These are phyloP conservation scores for Saccharomycopsis sp. DNA, from an alignment of 805 yeast species.

Conservation along the genomic window DNA sequence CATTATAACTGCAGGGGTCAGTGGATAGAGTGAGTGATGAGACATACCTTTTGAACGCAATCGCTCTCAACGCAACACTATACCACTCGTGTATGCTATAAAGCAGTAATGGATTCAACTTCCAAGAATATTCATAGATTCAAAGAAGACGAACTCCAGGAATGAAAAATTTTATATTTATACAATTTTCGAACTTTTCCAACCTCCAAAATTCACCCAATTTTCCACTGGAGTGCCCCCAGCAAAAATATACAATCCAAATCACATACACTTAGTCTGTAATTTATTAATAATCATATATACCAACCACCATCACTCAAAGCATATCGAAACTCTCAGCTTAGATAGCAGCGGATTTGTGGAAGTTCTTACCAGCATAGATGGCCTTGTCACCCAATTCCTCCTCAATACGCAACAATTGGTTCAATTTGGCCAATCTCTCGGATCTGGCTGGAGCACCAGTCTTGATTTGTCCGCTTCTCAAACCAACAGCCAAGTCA, in stretches of 20 bases:
- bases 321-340: too few relatives aligned
- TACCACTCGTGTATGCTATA: too few relatives aligned
- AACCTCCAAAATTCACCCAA: not conserved
- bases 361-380: conserved; percentile 93
- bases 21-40: not conserved
- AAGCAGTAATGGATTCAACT: too few relatives aligned
- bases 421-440: conserved; percentile 98
- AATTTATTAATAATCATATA: too few relatives aligned
- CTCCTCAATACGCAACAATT: conserved; percentile 97
- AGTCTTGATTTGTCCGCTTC: conserved; percentile 98
- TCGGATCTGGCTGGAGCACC: conserved; percentile 99
- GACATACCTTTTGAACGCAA: not conserved
- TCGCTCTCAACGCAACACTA: too few relatives aligned
- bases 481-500: conserved; percentile 94
- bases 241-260: too few relatives aligned
- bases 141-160: not conserved
- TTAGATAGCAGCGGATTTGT: conserved; percentile 36
- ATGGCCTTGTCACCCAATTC: conserved; percentile 96
- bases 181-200: not conserved
- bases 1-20: conserved; percentile 9
- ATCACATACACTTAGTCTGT: too few relatives aligned
- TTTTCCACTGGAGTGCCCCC: not conserved
- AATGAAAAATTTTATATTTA: not conserved
- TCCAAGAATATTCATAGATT: too few relatives aligned
- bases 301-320: not conserved